phyloP scores from a whole-genome alignment of 371 early-diverging fungal species.

The Batrachochytrium dendrobatidis region DNA sequence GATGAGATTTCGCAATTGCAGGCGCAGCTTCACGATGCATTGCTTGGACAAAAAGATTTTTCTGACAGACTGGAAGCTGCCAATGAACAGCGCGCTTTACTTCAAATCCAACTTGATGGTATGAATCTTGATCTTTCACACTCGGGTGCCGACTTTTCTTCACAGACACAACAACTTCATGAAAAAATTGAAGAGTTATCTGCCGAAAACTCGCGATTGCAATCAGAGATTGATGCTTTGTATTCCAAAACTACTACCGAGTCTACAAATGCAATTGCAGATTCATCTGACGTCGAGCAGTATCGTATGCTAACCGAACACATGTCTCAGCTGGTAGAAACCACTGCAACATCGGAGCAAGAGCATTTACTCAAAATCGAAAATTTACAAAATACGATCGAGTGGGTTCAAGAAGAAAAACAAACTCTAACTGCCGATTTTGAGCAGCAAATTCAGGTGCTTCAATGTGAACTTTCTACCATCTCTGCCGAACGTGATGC shows the following conservation, averaged over 20 bases:
- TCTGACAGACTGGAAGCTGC: background rate
- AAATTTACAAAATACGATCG: slow-evolving; percentile 1
- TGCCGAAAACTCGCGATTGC: background rate
- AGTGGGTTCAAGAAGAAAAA: slow-evolving; percentile 2
- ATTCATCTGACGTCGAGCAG: background rate
- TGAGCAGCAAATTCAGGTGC: background rate
- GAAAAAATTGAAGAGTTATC: background rate
- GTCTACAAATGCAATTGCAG: background rate
- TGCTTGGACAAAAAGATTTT: background rate
- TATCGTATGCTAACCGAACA: background rate
- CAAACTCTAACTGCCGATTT: background rate
- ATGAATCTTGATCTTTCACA: background rate
- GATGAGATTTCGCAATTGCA: background rate
- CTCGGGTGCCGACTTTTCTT: background rate
- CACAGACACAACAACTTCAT: background rate
- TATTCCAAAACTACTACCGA: too few species aligned
- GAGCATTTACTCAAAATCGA: background rate
- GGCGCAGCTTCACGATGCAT: background rate
- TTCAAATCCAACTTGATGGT: background rate
- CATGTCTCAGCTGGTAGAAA: background rate
- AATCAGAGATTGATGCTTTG: background rate
- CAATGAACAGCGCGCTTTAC: background rate
- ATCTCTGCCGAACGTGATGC: background rate
- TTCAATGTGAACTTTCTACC: background rate
- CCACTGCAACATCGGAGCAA: background rate